A percentile compares a stretch with the other conserved stretches of the same genome.
Conservation (phyloP, 2,329 filamentous ascomycete genomes). For the Colletotrichum musicola region DNA sequence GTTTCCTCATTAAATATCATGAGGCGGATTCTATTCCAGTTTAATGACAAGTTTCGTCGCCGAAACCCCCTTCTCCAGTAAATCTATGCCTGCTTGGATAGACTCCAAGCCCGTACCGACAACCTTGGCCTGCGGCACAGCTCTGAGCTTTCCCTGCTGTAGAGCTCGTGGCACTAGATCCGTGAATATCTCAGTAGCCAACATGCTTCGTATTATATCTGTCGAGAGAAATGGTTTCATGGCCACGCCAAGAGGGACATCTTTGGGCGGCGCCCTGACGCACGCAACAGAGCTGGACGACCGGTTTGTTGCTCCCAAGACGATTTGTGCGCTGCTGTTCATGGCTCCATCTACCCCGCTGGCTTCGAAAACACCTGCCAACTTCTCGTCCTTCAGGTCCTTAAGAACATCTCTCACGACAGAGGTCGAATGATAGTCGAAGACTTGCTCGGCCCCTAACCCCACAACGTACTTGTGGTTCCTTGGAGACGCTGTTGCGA, state of each 20-base stretch:
- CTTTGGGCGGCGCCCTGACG: neutral
- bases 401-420: too few relatives aligned
- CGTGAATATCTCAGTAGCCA: neutral
- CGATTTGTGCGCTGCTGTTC: too few relatives aligned
- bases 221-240: neutral
- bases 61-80: neutral
- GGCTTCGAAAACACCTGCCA: too few relatives aligned
- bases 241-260: neutral
- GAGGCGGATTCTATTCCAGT: neutral
- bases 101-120: neutral
- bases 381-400: too few relatives aligned
- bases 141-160: neutral
- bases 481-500: neutral
- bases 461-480: neutral
- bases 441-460: neutral
- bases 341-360: too few relatives aligned
- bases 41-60: neutral
- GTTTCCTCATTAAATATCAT: too few relatives aligned
- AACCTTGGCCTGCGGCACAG: neutral
- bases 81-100: conserved; percentile 5
- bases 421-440: conserved; percentile 2
- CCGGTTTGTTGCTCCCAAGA: neutral
- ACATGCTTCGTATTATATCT: neutral
- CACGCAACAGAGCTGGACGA: neutral
- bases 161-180: neutral